Evolutionary conservation across 495 filamentous ascomycete species (phyloP), one percentile per base, ranked within the genome.

Genomic region (Glonium stellatum): DNA sequence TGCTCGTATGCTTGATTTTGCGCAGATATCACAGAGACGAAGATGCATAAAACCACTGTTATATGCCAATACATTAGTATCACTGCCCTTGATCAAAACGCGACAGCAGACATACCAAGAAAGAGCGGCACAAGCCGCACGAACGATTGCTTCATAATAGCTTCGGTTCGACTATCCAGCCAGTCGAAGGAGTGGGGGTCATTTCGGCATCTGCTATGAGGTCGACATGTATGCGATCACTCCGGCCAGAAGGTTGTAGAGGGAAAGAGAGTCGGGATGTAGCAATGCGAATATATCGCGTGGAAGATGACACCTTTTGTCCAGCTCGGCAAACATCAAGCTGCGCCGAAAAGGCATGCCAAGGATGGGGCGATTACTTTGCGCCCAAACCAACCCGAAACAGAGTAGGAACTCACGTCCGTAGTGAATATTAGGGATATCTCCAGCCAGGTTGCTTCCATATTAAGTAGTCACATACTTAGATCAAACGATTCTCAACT

Each of bases 111-210:
- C 64, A 42, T 56, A 68, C 65, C 49, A 31, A 65, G 42, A 50
- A 62, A 52, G 47, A 68, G 65, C 65, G 65, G 65, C 65, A 65
- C 59, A 47, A 65, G 65, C 62, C 65, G 65, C 65, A 35, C 59
- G 41, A 50, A 42, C 47, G 39, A 42, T 22, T 46, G 61, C 59
- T 57, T 64, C 65, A 68, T 68, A 25, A 37, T 49, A 25, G 60
- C 5, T 19, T 27, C 18, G 15, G 15, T 21, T 51, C 31, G 34
- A 53, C 31, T 47, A 31, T 31, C 34, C 35, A 56, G 52, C 31
- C 54, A 55, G 34, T 19, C 35, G 44, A 46, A 60, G 50, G 34
- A 35, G 22, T 9, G 52, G 35, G 19, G 25, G 31, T 65, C 62
- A 64, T 65, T 15, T 57, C 61, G 50, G 60, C 53, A 65, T 44